Percentiles rank a stretch among this genome's conserved stretches.
phyloP scores from a whole-genome alignment of 2,329 filamentous ascomycete genomes.

The Zymoseptoria crescenta region DNA sequence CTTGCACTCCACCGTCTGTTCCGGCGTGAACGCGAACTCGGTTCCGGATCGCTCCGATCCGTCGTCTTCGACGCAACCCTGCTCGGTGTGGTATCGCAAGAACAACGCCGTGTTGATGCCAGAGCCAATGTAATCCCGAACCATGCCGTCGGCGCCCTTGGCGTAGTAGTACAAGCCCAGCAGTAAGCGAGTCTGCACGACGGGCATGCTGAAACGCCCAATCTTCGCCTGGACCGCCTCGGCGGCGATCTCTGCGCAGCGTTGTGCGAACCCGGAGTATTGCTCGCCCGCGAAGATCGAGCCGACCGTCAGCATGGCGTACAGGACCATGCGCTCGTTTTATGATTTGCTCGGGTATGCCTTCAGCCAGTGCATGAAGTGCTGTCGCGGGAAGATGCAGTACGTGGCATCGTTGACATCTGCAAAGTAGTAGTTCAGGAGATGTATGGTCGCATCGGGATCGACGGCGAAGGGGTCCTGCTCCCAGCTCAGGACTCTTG shows the following conservation, averaged over 20 bases:
- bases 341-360: conserved; percentile 28
- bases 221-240: conserved; percentile 48
- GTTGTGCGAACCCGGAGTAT: conserved; percentile 34
- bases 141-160: conserved; percentile 50
- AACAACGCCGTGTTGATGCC: conserved; percentile 54
- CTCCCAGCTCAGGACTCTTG: conserved; percentile 35
- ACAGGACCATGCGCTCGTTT: conserved; percentile 51
- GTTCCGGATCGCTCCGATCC: conserved; percentile 8
- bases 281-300: conserved; percentile 48
- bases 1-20: conserved; percentile 54
- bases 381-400: conserved; percentile 47
- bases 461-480: conserved; percentile 49
- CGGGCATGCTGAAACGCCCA: conserved; percentile 51
- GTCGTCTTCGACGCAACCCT: conserved; percentile 29
- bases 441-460: conserved; percentile 42
- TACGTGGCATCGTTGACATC: conserved; percentile 49
- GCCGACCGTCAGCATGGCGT: conserved; percentile 51
- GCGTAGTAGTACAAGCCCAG: conserved; percentile 60
- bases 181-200: conserved; percentile 60
- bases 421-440: conserved; percentile 51
- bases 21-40: conserved; percentile 22
- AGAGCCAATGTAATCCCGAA: conserved; percentile 56
- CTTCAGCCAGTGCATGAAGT: conserved; percentile 52
- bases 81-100: conserved; percentile 52
- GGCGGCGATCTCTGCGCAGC: conserved; percentile 49